These are phyloP conservation scores for Xylaria venustula DNA, from an alignment of 495 filamentous ascomycete genomes.

Conservation along the genomic window DNA sequence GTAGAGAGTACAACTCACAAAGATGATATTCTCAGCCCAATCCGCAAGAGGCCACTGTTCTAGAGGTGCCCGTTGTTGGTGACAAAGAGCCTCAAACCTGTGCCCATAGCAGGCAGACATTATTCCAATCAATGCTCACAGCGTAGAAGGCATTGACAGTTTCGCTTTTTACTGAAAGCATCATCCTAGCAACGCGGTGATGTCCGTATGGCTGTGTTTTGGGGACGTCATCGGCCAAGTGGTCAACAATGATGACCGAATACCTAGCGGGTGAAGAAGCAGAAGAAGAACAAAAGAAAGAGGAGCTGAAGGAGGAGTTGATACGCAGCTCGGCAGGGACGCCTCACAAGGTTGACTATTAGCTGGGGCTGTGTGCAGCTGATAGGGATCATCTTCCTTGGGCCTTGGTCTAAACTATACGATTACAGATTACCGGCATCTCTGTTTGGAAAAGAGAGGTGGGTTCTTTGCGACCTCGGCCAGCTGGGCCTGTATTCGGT, in stretches of 20 bases:
- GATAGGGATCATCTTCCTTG: neutral
- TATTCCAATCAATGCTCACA: neutral
- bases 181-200: too few species aligned
- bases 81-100: neutral
- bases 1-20: too few species aligned
- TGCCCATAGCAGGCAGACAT: neutral
- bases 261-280: neutral
- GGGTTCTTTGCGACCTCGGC: neutral
- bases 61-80: too few species aligned
- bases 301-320: neutral
- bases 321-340: neutral
- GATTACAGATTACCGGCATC: neutral
- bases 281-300: neutral
- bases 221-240: neutral
- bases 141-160: too few species aligned
- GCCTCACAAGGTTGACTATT: constrained; percentile 9
- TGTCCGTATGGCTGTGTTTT: neutral
- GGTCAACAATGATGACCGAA: neutral
- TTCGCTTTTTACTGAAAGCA: too few species aligned
- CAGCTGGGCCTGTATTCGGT: neutral
- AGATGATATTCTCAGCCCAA: too few species aligned
- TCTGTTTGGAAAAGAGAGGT: neutral
- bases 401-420: neutral
- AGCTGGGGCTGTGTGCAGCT: constrained; percentile 8
- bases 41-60: too few species aligned